phyloP scores from a whole-genome alignment of 164 flowering plant species.

The Vitis riparia region DNA sequence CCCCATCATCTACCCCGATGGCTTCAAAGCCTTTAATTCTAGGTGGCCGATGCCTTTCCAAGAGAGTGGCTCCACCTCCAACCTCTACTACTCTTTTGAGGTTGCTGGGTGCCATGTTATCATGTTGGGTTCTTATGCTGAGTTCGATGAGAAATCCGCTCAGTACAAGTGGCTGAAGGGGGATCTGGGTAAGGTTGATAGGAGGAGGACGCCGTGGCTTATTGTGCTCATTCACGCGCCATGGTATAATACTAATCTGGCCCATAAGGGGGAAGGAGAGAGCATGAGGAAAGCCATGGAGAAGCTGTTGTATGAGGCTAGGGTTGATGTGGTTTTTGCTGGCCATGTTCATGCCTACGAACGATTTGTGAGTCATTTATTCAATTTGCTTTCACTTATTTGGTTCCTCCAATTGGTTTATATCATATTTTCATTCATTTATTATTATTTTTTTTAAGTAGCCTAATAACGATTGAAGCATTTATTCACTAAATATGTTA shows the following conservation, averaged over 20 bases:
- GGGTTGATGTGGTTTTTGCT: constrained; percentile 75
- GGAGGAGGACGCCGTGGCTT: constrained; percentile 76
- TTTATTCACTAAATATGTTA: background rate
- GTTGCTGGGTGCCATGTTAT: constrained; percentile 65
- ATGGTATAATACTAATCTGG: constrained; percentile 81
- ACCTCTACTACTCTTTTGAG: constrained; percentile 84
- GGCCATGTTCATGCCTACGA: constrained; percentile 98
- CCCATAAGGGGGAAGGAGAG: constrained; percentile 91
- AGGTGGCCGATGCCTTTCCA: constrained; percentile 81
- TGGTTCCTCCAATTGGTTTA: no score
- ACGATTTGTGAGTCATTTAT: constrained; percentile 65
- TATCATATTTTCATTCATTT: no score
- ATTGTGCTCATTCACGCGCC: constrained; percentile 75
- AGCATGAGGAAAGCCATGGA: constrained; percentile 81
- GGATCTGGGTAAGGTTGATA: constrained; percentile 59
- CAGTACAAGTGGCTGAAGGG: constrained; percentile 73
- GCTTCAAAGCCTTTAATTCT: constrained; percentile 70
- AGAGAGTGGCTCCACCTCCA: constrained; percentile 81
- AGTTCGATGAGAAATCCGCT: constrained; percentile 48
- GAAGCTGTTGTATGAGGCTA: constrained; percentile 53
- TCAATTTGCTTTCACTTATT: background rate
- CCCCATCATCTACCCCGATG: constrained; percentile 45
- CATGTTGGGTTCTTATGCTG: constrained; percentile 88
- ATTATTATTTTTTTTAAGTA: background rate
- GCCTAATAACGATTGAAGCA: background rate